Conservation (phyloP, 202 grass and related monocot species). For the Digitaria exilis region DNA sequence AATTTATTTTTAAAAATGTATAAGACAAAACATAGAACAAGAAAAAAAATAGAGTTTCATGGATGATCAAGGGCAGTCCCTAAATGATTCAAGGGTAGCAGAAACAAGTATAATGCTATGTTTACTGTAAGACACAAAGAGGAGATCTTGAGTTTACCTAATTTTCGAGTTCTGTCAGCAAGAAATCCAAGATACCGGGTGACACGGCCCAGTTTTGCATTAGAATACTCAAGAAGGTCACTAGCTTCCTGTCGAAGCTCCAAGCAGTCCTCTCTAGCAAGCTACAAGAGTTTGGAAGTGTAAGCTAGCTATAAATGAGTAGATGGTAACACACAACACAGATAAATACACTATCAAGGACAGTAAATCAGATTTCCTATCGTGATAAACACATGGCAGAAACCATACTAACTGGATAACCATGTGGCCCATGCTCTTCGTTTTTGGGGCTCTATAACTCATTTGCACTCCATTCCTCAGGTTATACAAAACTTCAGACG, state of each 20-base stretch:
- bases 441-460: background rate
- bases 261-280: constrained; percentile 84
- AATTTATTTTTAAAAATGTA: no score
- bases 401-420: background rate
- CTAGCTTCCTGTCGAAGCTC: constrained; percentile 92
- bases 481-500: background rate
- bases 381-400: background rate
- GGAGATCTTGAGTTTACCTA: constrained; percentile 62
- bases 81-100: background rate
- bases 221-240: constrained; percentile 95
- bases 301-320: no score
- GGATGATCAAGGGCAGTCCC: constrained; percentile 1
- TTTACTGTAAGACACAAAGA: constrained; percentile 24
- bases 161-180: constrained; percentile 88
- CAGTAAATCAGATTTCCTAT: constrained; percentile 6
- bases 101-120: constrained; percentile 13
- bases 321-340: no score
- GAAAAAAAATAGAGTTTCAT: background rate
- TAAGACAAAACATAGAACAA: constrained; percentile 19
- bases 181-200: constrained; percentile 98
- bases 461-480: background rate
- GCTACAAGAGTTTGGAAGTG: constrained; percentile 55
- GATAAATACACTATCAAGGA: background rate
- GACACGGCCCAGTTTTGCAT: constrained; percentile 90
- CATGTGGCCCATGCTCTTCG: background rate